Evolutionary conservation across 768 basidiomycete species (phyloP).

Genomic region (Hebeloma cylindrosporum): DNA sequence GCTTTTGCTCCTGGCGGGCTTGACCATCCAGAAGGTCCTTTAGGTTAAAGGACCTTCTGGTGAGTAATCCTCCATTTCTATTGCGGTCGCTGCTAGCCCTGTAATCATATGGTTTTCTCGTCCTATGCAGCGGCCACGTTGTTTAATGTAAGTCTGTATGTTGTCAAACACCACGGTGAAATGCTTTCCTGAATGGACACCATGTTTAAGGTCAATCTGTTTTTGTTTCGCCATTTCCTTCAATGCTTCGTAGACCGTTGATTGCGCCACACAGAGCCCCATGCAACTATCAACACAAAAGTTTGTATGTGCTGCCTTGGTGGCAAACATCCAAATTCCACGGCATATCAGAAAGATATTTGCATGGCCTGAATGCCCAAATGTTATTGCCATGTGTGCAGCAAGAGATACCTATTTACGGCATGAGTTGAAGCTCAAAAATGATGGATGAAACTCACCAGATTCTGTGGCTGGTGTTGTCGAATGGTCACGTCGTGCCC

Average conservation of each 20-base stretch:
- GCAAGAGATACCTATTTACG: background rate
- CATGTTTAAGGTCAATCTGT: background rate
- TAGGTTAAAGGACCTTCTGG: conserved; percentile 22
- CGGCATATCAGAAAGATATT: background rate
- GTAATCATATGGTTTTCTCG: conserved; percentile 20
- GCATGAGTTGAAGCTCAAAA: background rate
- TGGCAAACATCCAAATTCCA: background rate
- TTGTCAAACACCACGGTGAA: conserved; percentile 20
- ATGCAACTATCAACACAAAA: background rate
- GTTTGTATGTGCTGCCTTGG: background rate
- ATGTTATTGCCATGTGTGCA: background rate
- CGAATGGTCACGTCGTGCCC: background rate
- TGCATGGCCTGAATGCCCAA: background rate
- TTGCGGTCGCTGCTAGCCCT: conserved; percentile 19
- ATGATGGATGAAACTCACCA: background rate
- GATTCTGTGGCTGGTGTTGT: background rate
- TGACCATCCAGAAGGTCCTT: conserved; percentile 11
- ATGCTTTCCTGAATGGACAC: no score
- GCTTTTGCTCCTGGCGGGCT: conserved; percentile 13
- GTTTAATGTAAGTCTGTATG: conserved; percentile 15
- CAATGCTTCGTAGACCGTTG: background rate
- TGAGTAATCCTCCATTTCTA: conserved; percentile 19
- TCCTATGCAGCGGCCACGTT: conserved; percentile 16
- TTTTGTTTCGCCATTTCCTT: background rate
- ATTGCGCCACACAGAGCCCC: background rate